phyloP scores from a whole-genome alignment of 2,329 filamentous ascomycete genomes.

The Huntiella omanensis region DNA sequence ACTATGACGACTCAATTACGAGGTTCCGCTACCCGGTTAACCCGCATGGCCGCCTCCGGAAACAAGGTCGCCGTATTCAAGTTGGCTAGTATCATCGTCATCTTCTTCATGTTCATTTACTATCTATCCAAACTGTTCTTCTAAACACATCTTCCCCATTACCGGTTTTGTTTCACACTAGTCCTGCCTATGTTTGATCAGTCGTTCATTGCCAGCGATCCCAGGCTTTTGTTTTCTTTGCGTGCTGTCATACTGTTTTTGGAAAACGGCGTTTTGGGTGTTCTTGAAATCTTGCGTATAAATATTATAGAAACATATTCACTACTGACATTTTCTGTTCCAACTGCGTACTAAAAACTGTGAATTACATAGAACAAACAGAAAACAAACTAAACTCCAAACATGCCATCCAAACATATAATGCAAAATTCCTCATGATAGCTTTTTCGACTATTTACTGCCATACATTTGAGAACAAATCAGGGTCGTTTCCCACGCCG shows the following conservation, averaged over 20 bases:
- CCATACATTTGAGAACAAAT: slow-evolving; percentile 94
- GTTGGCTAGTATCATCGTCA: slow-evolving; percentile 66
- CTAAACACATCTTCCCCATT: slow-evolving; percentile 17
- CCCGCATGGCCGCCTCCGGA: slow-evolving; percentile 76
- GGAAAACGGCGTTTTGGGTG: background rate
- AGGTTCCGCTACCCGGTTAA: slow-evolving; percentile 63
- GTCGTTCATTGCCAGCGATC: background rate
- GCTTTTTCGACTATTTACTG: slow-evolving; percentile 29
- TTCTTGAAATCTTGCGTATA: background rate
- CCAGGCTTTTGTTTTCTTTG: slow-evolving; percentile 2
- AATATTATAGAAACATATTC: background rate
- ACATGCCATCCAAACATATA: background rate
- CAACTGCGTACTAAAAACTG: too few species aligned
- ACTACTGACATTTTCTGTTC: background rate
- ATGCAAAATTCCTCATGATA: background rate
- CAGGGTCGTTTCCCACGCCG: slow-evolving; percentile 39
- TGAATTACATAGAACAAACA: background rate
- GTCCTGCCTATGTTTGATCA: background rate
- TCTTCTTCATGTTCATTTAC: slow-evolving; percentile 53
- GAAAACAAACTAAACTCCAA: background rate
- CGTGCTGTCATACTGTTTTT: background rate
- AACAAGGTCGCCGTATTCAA: slow-evolving; percentile 87
- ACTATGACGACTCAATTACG: slow-evolving; percentile 67
- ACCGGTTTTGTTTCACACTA: background rate
- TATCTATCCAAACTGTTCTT: slow-evolving; percentile 50